Evolutionary conservation across 1,284 basidiomycete genomes (phyloP).

Genomic region (Boletus semigastroideus): DNA sequence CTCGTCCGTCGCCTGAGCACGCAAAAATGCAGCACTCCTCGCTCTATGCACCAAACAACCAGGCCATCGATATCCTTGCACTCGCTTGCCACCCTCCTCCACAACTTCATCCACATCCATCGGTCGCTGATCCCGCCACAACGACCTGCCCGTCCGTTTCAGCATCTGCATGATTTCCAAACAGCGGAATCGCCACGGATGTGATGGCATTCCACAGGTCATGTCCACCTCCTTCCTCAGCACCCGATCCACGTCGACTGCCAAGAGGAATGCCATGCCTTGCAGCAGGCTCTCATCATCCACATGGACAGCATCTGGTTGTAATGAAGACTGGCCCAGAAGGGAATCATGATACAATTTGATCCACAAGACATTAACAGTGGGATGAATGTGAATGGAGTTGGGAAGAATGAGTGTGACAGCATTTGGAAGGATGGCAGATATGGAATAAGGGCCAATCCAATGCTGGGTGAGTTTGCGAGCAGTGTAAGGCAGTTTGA

Average conservation of each 20-base stretch:
- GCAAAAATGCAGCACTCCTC: constrained; percentile 58
- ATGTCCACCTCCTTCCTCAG: constrained; percentile 97
- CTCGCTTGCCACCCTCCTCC: constrained; percentile 35
- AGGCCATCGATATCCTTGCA: constrained; percentile 44
- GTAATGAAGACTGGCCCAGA: too few relatives aligned
- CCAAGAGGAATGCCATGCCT: constrained; percentile 94
- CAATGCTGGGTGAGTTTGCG: too few relatives aligned
- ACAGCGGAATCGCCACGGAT: constrained; percentile 75
- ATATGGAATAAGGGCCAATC: too few relatives aligned
- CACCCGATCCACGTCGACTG: constrained; percentile 91
- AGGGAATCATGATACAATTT: too few relatives aligned
- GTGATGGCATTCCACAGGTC: constrained; percentile 93
- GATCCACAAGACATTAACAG: too few relatives aligned
- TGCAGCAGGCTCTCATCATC: constrained; percentile 96
- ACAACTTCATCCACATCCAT: constrained; percentile 38
- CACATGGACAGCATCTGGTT: too few relatives aligned
- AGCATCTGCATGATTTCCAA: constrained; percentile 74
- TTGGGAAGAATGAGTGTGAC: too few relatives aligned
- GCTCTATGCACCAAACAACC: constrained; percentile 67
- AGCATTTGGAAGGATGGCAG: too few relatives aligned
- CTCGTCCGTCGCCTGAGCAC: constrained; percentile 71
- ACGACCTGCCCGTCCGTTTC: constrained; percentile 64
- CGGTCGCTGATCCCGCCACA: constrained; percentile 54
- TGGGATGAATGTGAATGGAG: too few relatives aligned
- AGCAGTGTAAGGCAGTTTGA: too few relatives aligned